These are phyloP conservation scores for Pelagophyceae sp. DNA, from an alignment of 352 stramenopile genomes.

Conservation along the genomic window DNA sequence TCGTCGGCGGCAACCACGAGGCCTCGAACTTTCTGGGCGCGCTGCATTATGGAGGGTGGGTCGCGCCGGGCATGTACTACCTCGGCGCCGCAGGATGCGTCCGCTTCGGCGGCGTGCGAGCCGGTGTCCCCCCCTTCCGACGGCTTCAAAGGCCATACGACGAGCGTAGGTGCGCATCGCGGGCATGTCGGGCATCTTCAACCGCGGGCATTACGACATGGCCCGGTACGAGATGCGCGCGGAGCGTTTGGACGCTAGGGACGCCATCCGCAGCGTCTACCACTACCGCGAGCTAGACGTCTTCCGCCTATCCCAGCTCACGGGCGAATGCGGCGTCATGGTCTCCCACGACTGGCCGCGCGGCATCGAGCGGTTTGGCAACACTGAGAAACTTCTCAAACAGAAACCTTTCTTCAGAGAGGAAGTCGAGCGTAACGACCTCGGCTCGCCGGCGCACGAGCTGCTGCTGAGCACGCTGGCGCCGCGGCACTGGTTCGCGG, in stretches of 20 bases:
- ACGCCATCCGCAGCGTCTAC: conserved; percentile 83
- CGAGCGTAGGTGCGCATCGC: too few species aligned
- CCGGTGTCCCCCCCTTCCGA: too few species aligned
- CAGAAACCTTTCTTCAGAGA: conserved; percentile 87
- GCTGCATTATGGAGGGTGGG: conserved; percentile 93
- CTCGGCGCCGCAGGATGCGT: conserved; percentile 51
- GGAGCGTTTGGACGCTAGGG: conserved; percentile 43
- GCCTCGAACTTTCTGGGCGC: conserved; percentile 91
- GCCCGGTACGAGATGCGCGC: conserved; percentile 74
- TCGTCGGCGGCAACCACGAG: conserved; percentile 98
- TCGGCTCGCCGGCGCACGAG: conserved; percentile 84
- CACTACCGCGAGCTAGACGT: conserved; percentile 85
- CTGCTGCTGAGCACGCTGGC: conserved; percentile 79
- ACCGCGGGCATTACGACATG: conserved; percentile 72
- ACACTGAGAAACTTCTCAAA: conserved; percentile 71
- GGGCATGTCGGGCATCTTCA: conserved; percentile 96
- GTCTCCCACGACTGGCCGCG: conserved; percentile 96
- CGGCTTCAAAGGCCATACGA: too few species aligned
- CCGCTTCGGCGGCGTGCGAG: conserved; percentile 68
- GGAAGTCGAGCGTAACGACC: conserved; percentile 77
- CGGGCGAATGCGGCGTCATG: conserved; percentile 61
- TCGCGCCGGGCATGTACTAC: conserved; percentile 98
- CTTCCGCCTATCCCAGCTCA: conserved; percentile 69
- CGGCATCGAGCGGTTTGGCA: conserved; percentile 88
- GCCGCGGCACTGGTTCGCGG: conserved; percentile 91